Conservation (phyloP, 345 rosid species). For the Angophora floribunda region DNA sequence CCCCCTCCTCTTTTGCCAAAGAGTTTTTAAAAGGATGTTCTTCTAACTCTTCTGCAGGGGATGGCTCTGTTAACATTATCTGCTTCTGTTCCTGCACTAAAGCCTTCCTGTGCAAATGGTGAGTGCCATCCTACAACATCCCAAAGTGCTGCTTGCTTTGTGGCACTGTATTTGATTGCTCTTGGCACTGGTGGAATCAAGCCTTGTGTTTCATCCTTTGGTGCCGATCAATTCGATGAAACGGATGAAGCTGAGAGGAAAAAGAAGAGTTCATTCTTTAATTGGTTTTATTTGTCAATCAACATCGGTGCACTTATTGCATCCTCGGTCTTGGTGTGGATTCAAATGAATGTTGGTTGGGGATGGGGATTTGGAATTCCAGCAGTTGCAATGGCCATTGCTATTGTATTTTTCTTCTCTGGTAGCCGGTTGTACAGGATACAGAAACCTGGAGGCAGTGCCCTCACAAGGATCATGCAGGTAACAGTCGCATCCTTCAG, state of each 20-base stretch:
- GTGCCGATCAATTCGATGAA: constrained; percentile 96
- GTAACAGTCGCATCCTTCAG: constrained; percentile 78
- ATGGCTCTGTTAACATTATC: constrained; percentile 84
- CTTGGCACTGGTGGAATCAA: constrained; percentile 96
- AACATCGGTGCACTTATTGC: constrained; percentile 87
- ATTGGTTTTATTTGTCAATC: constrained; percentile 93
- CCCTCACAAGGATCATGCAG: constrained; percentile 71
- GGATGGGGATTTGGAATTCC: constrained; percentile 97
- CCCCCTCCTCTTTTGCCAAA: neutral
- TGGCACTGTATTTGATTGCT: constrained; percentile 80
- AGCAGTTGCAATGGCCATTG: constrained; percentile 73
- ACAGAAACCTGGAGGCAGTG: constrained; percentile 93
- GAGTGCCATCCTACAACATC: constrained; percentile 45
- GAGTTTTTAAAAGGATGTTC: neutral
- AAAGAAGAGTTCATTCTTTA: constrained; percentile 87
- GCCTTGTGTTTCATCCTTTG: constrained; percentile 95
- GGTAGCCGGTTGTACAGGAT: constrained; percentile 64
- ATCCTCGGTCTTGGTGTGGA: constrained; percentile 84
- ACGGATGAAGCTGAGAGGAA: constrained; percentile 59
- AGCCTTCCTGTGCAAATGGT: constrained; percentile 40
- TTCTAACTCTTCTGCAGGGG: constrained; percentile 34
- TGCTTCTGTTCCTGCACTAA: constrained; percentile 67
- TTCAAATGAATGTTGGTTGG: constrained; percentile 98
- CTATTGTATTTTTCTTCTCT: constrained; percentile 65
- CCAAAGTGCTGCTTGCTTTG: constrained; percentile 48